A percentile compares a stretch with the other conserved stretches of the same genome.
Evolutionary conservation across 108 stramenopile species (phyloP).

Genomic region (Cyclostephanos tholiformis): DNA sequence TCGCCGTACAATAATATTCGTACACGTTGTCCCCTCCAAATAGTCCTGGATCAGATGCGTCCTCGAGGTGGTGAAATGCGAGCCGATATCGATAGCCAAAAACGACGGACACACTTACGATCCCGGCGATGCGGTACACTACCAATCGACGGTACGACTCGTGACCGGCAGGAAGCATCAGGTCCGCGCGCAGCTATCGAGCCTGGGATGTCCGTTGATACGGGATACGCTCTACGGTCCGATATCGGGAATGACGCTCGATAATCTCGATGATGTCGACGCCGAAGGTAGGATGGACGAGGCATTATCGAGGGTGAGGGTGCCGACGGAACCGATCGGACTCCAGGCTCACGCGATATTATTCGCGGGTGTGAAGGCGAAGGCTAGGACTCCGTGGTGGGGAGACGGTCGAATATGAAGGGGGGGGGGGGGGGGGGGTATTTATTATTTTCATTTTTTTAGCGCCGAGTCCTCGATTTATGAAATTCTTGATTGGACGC

Average conservation of each 20-base stretch:
- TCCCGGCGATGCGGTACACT: slow-evolving; percentile 71
- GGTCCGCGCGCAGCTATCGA: slow-evolving; percentile 84
- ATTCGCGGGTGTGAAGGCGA: slow-evolving; percentile 81
- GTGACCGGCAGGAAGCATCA: slow-evolving; percentile 91
- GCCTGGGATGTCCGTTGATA: slow-evolving; percentile 84
- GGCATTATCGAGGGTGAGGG: slow-evolving; percentile 57
- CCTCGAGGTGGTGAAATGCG: slow-evolving; percentile 82
- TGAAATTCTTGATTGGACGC: too few species aligned
- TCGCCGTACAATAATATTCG: too few species aligned
- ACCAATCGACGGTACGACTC: slow-evolving; percentile 82
- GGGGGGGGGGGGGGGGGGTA: too few species aligned
- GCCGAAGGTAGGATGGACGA: slow-evolving; percentile 71
- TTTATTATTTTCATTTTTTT: too few species aligned
- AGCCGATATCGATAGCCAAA: slow-evolving; percentile 66
- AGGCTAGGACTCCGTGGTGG: slow-evolving; percentile 87
- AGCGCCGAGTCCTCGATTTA: too few species aligned
- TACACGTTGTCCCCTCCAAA: too few species aligned
- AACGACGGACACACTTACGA: slow-evolving; percentile 58
- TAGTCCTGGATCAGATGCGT: slow-evolving; percentile 85
- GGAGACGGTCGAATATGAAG: slow-evolving; percentile 39
- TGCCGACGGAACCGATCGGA: slow-evolving; percentile 79
- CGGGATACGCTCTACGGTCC: slow-evolving; percentile 83
- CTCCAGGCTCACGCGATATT: slow-evolving; percentile 88
- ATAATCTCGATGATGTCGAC: slow-evolving; percentile 55
- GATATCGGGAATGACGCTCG: slow-evolving; percentile 78